Base-by-base conservation (phyloP, 2,329 filamentous ascomycete genomes). In the Trichoderma gracile region DNA sequence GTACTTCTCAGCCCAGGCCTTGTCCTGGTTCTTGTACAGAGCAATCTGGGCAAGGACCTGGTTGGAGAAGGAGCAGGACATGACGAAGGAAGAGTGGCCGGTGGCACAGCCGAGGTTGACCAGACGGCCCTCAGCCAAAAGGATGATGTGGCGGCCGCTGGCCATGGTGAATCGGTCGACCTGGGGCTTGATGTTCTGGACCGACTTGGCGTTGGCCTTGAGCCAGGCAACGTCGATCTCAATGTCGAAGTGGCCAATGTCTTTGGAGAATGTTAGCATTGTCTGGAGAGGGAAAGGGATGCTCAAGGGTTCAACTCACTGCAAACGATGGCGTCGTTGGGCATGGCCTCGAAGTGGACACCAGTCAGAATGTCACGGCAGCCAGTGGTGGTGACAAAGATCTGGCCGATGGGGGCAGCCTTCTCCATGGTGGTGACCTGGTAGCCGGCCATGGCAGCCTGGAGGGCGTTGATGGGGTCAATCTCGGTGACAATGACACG, bases 61-160 rank as follows among this genome's bases (percentile, higher is more conserved):
- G 90, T 99, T 99, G 87, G 93, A 96, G 90, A 99, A 99, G 70
- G 94, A 98, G 90, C 95, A 99, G 74, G 93, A 97, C 95, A 99
- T 98, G 72, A 99, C 95, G 82, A 99, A 99, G 60, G 94, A 98
- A 72, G 93, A 97, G 90, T 99, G 95, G 73, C 95, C 95, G 70
- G 95, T 99, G 78, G 95, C 95, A 82, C 95, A 99, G 81, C 95
- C 95, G 74, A 99, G 86, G 90, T 99, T 99, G 84, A 99, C 95
- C 71, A 99, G 91, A 85, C 95, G 94, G 73, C 95, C 95, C 86
- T 98, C 95, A 69, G 95, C 95, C 70, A 99, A 89, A 75, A 99
- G 93, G 82, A 99, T 96, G 86, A 99, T 93, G 87, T 98, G 90
- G 75, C 91, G 89, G 82, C 95, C 95, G 82, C 79, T 95, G 80